Base-by-base conservation (phyloP, 352 stramenopile species). In the Pythium aphanidermatum region DNA sequence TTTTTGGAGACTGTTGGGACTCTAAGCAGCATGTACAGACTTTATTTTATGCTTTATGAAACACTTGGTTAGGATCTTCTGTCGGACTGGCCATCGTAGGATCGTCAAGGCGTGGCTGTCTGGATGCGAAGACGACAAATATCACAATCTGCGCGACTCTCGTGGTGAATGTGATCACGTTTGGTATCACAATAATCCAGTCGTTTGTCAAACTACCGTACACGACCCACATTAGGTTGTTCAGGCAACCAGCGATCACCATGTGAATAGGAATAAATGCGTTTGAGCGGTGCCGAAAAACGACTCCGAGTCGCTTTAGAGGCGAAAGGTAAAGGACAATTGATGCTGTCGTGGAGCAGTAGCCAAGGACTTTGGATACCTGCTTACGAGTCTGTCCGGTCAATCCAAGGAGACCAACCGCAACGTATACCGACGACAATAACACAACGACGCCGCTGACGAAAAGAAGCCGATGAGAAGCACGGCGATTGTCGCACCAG, bases 161-260 rank as follows among this genome's bases (percentile, higher is more conserved):
- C n/a, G n/a, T n/a, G n/a, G n/a, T n/a, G 41, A 70, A 47, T 3
- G 58, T 73, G 29, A 68, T 62, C 5, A 59, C 45, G 45, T 78
- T 75, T 4, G 68, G 68, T 30, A 66, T 55, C 36, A 83, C 63
- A 51, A 80, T 67, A 55, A 81, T 62, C 66, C 60, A 77, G 56
- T 76, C 68, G 31, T 41, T 55, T 32, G 70, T 56, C 17, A 80
- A 34, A 3, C 60, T 42, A 2, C 64, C 62, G 46, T 83, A 79
- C 23, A 64, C 43, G 27, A 80, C 51, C 71, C 71, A 83, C 16
- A 74, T 30, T 10, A 44, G 47, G 39, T 70, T 74, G 58, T 79
- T 83, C 21, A 66, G 46, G 0, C 56, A 51, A 13, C 56, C 64
- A 0, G 59, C 63, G 31, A 74, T 36, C 21, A 81, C 62, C 55